A percentile compares a stretch with the other conserved stretches of the same genome.
These are phyloP conservation scores for Tremella yokohamensis DNA, from an alignment of 768 basidiomycete species.

Conservation along the genomic window DNA sequence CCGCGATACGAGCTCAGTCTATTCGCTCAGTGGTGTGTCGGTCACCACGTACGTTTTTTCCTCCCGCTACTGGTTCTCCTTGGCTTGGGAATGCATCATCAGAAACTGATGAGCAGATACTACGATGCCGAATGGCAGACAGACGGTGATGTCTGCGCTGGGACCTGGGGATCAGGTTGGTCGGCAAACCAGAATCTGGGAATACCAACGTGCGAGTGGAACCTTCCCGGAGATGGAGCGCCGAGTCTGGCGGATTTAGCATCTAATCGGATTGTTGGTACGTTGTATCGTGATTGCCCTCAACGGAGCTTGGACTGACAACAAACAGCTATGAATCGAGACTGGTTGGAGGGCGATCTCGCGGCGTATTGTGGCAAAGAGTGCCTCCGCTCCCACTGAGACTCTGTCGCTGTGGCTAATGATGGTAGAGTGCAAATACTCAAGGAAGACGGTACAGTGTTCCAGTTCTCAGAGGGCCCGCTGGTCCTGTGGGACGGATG, in stretches of 20 bases:
- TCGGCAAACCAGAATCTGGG: conserved; percentile 3
- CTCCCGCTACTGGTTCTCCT: neutral
- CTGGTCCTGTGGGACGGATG: conserved; percentile 31
- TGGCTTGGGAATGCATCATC: neutral
- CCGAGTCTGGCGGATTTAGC: neutral
- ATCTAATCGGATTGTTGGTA: conserved; percentile 2
- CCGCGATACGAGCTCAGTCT: neutral
- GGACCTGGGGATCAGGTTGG: neutral
- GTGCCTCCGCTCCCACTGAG: neutral
- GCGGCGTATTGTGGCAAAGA: conserved; percentile 3
- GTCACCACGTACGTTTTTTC: neutral
- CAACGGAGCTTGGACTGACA: neutral
- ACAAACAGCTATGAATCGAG: conserved; percentile 1
- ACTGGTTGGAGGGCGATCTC: conserved; percentile 3
- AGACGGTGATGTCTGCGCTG: conserved; percentile 1
- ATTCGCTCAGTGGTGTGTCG: neutral
- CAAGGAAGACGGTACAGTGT: conserved; percentile 8
- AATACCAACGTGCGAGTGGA: conserved; percentile 2
- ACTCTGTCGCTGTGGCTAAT: neutral
- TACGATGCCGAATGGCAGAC: conserved; percentile 2
- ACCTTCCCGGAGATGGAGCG: conserved; percentile 1
- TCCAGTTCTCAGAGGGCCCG: conserved; percentile 16
- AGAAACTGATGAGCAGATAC: neutral
- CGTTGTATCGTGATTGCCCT: neutral
- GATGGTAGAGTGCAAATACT: conserved; percentile 9